A percentile compares a stretch with the other conserved stretches of the same genome.
These are phyloP conservation scores for Aspergillus saccharolyticus DNA, from an alignment of 495 filamentous ascomycete species.

Conservation along the genomic window DNA sequence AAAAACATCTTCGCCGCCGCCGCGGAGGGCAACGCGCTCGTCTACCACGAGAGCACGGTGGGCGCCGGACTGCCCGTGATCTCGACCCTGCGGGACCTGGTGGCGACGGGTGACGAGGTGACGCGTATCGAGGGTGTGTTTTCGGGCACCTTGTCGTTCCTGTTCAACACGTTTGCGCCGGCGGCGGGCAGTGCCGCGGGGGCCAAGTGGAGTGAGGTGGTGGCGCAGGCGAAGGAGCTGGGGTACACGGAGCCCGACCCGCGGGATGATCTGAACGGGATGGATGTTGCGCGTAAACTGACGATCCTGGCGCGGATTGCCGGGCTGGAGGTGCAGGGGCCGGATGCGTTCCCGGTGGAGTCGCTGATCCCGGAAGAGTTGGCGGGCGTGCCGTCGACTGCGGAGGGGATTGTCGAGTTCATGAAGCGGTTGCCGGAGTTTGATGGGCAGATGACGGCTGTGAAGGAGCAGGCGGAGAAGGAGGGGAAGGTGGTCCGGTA, in stretches of 20 bases:
- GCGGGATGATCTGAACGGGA: conserved; percentile 89
- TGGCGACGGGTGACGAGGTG: conserved; percentile 84
- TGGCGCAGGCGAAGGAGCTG: conserved; percentile 83
- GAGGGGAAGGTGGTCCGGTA: conserved; percentile 90
- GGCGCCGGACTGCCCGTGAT: conserved; percentile 90
- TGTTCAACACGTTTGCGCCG: conserved; percentile 92
- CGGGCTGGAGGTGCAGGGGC: conserved; percentile 69
- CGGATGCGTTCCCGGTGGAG: conserved; percentile 85
- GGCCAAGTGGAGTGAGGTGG: conserved; percentile 83
- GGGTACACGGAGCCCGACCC: conserved; percentile 98
- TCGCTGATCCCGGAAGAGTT: conserved; percentile 81
- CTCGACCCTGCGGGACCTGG: conserved; percentile 81
- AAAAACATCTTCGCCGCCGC: conserved; percentile 69
- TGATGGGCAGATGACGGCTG: conserved; percentile 76
- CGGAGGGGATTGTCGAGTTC: conserved; percentile 63
- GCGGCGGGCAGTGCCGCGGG: conserved; percentile 48
- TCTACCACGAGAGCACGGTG: conserved; percentile 91
- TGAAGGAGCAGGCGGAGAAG: conserved; percentile 70
- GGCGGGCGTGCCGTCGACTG: conserved; percentile 62
- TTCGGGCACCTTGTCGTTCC: conserved; percentile 90
- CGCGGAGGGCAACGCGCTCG: conserved; percentile 57
- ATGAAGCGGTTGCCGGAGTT: conserved; percentile 68
- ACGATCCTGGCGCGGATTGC: conserved; percentile 84
- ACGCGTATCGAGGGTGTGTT: conserved; percentile 92
- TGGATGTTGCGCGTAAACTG: conserved; percentile 95